These are phyloP conservation scores for Cairneyella variabilis DNA, from an alignment of 495 filamentous ascomycete genomes.

Conservation along the genomic window DNA sequence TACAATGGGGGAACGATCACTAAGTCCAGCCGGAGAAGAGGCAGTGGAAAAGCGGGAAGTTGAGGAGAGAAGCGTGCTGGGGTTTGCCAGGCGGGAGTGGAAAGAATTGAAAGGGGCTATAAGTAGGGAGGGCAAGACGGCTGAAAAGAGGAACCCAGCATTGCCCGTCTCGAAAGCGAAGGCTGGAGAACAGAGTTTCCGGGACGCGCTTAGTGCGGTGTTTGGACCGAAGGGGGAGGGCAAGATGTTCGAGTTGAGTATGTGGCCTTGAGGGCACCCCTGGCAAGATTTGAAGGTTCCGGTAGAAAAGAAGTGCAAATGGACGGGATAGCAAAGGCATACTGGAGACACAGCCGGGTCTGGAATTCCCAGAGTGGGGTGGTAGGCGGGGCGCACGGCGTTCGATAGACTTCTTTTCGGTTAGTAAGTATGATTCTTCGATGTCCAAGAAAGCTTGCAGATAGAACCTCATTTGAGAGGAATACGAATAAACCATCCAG, in stretches of 20 bases:
- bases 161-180: not conserved
- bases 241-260: not conserved
- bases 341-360: too few relatives aligned
- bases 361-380: too few relatives aligned
- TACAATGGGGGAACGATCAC: too few relatives aligned
- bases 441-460: too few relatives aligned
- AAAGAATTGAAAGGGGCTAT: too few relatives aligned
- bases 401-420: too few relatives aligned
- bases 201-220: slow-evolving; percentile 5
- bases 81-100: not conserved
- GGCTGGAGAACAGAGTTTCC: not conserved
- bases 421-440: too few relatives aligned
- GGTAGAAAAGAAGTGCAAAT: not conserved
- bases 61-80: not conserved
- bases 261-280: slow-evolving; percentile 12
- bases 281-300: not conserved
- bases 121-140: too few relatives aligned
- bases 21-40: slow-evolving; percentile 2
- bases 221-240: not conserved
- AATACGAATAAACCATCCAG: too few relatives aligned
- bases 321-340: not conserved
- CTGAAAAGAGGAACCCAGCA: not conserved
- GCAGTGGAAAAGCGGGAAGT: not conserved
- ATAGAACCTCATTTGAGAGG: too few relatives aligned
- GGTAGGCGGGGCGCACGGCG: too few relatives aligned